Conservation (phyloP, 192 early-diverging fungal species). For the Entomortierella beljakovae region DNA sequence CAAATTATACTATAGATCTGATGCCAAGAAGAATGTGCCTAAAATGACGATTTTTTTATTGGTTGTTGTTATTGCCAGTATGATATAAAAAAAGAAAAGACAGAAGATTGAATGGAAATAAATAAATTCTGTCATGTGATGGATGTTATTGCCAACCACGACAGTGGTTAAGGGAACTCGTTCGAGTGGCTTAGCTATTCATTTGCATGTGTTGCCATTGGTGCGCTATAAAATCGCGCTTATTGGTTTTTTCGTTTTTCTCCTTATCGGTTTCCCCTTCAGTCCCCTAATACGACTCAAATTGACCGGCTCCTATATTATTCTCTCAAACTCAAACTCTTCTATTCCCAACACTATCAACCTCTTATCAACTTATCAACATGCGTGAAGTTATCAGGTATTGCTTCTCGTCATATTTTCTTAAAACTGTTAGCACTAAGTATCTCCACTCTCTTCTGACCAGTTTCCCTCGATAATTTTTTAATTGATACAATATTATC, state of each 20-base stretch:
- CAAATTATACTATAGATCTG: conserved; percentile 11
- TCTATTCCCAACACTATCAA: background rate
- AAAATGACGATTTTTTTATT: background rate
- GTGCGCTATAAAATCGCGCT: conserved; percentile 4
- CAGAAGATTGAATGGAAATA: too few relatives aligned
- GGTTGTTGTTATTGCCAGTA: background rate
- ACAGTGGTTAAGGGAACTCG: too few relatives aligned
- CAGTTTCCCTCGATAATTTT: background rate
- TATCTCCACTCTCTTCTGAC: background rate
- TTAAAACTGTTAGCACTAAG: background rate
- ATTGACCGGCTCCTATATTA: conserved; percentile 36
- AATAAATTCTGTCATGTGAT: too few relatives aligned
- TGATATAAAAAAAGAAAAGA: too few relatives aligned
- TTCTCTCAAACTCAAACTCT: conserved; percentile 7
- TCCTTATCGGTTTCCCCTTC: conserved; percentile 50
- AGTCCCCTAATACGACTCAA: conserved; percentile 49
- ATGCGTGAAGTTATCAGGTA: conserved; percentile 53
- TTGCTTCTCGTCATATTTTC: background rate
- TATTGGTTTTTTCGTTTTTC: conserved; percentile 16
- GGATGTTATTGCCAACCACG: too few relatives aligned
- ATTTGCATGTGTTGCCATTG: background rate
- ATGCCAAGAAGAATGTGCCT: conserved; percentile 1
- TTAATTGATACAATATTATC: too few relatives aligned
- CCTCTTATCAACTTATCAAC: conserved; percentile 11
- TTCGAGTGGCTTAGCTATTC: too few relatives aligned